A percentile compares a stretch with the other conserved stretches of the same genome.
Evolutionary conservation across 208 protist genomes (phyloP).

Genomic region (Leishmania tropica): DNA sequence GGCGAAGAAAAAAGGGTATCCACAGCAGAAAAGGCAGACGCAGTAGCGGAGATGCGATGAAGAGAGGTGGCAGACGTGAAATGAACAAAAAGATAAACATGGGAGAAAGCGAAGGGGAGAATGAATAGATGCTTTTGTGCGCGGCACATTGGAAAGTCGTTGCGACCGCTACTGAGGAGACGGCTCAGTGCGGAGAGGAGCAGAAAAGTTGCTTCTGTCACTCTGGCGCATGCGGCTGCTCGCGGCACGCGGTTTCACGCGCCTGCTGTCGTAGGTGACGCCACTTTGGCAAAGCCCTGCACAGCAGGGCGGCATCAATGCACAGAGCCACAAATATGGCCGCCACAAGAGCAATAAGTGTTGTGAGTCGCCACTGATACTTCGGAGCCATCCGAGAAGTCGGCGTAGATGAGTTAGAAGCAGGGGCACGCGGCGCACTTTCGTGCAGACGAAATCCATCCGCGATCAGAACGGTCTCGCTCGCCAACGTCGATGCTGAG

Average conservation of each 20-base stretch:
- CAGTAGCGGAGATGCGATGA: not conserved
- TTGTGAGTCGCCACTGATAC: slow-evolving; percentile 3
- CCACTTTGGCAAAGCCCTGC: not conserved
- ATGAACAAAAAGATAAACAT: not conserved
- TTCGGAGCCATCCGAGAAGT: not conserved
- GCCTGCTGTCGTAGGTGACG: slow-evolving; percentile 4
- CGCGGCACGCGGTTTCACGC: not conserved
- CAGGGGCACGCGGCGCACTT: too few species aligned
- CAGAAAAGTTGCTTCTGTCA: not conserved
- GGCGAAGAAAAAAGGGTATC: not conserved
- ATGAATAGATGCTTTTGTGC: not conserved
- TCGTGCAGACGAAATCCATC: not conserved
- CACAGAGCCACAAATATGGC: not conserved
- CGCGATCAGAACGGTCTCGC: not conserved
- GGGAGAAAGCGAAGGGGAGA: not conserved
- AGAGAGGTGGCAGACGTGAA: not conserved
- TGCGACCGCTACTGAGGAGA: not conserved
- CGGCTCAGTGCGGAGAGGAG: not conserved
- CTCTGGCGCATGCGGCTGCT: not conserved
- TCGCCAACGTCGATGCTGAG: not conserved
- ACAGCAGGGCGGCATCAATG: not conserved
- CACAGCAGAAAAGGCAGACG: not conserved
- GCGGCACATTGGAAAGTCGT: not conserved
- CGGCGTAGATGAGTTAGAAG: not conserved
- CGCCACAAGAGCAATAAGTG: not conserved